phyloP scores from a whole-genome alignment of 306 rosid genomes.

The Dalbergia oliveri region DNA sequence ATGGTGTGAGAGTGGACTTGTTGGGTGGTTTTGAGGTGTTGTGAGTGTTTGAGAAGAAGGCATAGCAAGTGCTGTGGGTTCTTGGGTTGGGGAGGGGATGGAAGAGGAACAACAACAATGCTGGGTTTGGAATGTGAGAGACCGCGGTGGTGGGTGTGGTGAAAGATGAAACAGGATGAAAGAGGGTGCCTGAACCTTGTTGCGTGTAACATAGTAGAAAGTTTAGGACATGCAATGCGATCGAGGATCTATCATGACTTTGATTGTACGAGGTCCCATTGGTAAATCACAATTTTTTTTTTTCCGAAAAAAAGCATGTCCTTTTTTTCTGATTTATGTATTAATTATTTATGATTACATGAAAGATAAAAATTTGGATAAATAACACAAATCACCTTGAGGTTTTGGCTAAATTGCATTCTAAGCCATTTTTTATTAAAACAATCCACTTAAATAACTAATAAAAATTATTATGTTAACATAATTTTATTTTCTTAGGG shows the following conservation, averaged over 20 bases:
- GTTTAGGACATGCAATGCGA: neutral
- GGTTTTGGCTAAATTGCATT: too few species aligned
- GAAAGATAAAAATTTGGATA: too few species aligned
- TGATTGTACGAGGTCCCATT: too few species aligned
- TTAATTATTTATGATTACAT: too few species aligned
- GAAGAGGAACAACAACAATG: neutral
- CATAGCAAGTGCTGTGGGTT: conserved; percentile 58
- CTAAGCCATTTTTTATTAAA: too few species aligned
- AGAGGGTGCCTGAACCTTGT: conserved; percentile 36
- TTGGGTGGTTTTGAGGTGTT: conserved; percentile 43
- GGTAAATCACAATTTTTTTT: too few species aligned
- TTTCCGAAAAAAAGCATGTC: too few species aligned
- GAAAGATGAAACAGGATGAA: conserved; percentile 21
- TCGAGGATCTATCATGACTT: neutral
- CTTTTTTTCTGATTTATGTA: too few species aligned
- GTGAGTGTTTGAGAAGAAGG: conserved; percentile 60
- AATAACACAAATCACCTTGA: too few species aligned
- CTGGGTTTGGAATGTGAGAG: conserved; percentile 9
- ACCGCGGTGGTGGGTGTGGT: conserved; percentile 30
- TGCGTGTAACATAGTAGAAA: conserved; percentile 30
- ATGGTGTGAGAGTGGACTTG: conserved; percentile 65
- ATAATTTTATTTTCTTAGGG: too few species aligned
- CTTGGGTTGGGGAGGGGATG: conserved; percentile 36
- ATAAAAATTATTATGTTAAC: too few species aligned
- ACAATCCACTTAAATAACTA: too few species aligned